A percentile compares a stretch with the other conserved stretches of the same genome.
Evolutionary conservation across 2,329 filamentous ascomycete genomes (phyloP).

Genomic region (Colletotrichum karsti): DNA sequence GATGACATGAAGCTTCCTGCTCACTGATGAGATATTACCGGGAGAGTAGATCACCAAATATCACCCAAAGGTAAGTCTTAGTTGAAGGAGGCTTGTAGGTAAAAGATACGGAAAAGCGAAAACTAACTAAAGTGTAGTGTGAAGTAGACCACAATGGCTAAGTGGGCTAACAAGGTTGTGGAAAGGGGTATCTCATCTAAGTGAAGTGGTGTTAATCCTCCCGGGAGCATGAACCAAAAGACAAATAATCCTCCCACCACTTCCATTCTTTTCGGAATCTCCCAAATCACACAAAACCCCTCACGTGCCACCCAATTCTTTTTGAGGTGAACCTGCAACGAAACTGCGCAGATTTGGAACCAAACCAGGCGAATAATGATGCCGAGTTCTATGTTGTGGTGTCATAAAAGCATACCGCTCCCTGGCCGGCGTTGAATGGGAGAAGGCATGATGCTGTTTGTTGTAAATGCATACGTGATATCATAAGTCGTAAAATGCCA

Average conservation of each 20-base stretch:
- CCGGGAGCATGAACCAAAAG: not conserved
- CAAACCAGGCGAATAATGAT: not conserved
- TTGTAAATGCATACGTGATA: not conserved
- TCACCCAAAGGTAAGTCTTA: constrained; percentile 1
- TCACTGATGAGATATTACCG: constrained; percentile 38
- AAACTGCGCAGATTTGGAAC: not conserved
- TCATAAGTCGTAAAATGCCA: constrained; percentile 6
- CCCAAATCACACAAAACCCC: too few species aligned
- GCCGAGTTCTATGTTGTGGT: not conserved
- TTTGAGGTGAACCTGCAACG: too few species aligned
- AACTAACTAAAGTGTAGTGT: not conserved
- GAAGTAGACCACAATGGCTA: not conserved
- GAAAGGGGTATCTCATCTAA: constrained; percentile 52
- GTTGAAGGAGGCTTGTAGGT: not conserved
- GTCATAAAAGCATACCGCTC: not conserved
- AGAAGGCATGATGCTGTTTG: not conserved
- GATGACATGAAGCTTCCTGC: constrained; percentile 41
- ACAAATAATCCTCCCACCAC: not conserved
- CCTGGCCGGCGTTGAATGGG: not conserved
- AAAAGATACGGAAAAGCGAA: not conserved
- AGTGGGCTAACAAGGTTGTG: constrained; percentile 29
- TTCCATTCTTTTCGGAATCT: not conserved
- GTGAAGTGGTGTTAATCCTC: constrained; percentile 34
- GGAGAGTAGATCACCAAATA: not conserved
- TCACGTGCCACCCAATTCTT: too few species aligned